phyloP scores from a whole-genome alignment of 2,329 filamentous ascomycete genomes.

The Colletotrichum lupini region DNA sequence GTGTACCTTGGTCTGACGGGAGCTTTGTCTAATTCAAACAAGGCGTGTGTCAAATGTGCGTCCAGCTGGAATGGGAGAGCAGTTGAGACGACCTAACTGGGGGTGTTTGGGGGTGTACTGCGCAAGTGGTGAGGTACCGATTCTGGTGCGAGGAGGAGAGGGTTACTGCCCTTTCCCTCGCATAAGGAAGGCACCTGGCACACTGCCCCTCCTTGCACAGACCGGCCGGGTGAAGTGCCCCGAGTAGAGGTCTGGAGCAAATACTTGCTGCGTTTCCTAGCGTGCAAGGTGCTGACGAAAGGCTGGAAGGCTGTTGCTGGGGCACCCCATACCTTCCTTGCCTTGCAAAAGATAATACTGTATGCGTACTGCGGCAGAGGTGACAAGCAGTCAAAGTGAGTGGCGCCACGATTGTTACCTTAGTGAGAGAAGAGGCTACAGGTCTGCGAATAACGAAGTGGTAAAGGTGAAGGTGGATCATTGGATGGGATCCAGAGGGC shows the following conservation, averaged over 20 bases:
- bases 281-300: background rate
- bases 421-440: background rate
- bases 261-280: too few species aligned
- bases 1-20: background rate
- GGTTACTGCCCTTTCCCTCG: slow-evolving; percentile 31
- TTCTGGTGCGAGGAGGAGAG: slow-evolving; percentile 31
- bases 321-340: background rate
- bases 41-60: slow-evolving; percentile 19
- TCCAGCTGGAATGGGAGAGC: background rate
- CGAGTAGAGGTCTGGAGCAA: too few species aligned
- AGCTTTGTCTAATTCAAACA: slow-evolving; percentile 29
- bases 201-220: slow-evolving; percentile 13
- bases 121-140: background rate
- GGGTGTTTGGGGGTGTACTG: background rate
- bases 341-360: background rate
- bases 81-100: background rate
- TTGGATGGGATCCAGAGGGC: background rate
- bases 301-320: background rate
- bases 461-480: background rate
- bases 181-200: slow-evolving; percentile 2
- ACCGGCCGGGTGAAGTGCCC: background rate
- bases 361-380: background rate
- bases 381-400: background rate
- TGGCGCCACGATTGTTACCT: slow-evolving; percentile 13
- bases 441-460: too few species aligned